Conservation (phyloP, 1,139 yeast genomes). For the Lodderomyces margitis region DNA sequence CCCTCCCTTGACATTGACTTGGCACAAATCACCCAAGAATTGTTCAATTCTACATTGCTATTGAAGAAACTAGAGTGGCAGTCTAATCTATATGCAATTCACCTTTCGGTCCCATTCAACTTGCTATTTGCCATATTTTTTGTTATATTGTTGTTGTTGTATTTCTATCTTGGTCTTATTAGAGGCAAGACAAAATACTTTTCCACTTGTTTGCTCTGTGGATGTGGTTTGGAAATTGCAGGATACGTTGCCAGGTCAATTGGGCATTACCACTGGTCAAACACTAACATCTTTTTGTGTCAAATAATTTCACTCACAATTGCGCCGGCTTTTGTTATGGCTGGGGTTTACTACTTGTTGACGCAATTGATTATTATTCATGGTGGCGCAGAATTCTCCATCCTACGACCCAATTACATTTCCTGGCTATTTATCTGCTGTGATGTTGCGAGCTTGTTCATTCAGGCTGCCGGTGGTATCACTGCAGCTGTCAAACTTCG, state of each 20-base stretch:
- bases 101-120: conserved; percentile 24
- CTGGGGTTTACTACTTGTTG: conserved; percentile 35
- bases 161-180: conserved; percentile 18
- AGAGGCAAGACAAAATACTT: conserved; percentile 70
- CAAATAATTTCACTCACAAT: conserved; percentile 36
- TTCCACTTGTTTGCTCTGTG: conserved; percentile 57
- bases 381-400: conserved; percentile 24
- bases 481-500: conserved; percentile 28
- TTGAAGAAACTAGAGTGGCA: conserved; percentile 24
- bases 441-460: conserved; percentile 30
- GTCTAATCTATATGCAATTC: conserved; percentile 34
- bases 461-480: conserved; percentile 41
- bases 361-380: conserved; percentile 33
- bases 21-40: conserved; percentile 33
- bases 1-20: conserved; percentile 13
- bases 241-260: conserved; percentile 67
- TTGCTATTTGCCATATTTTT: conserved; percentile 24
- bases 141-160: conserved; percentile 20
- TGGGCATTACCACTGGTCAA: conserved; percentile 34
- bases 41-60: conserved; percentile 32
- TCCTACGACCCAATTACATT: conserved; percentile 33
- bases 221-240: conserved; percentile 59
- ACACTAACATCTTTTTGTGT: conserved; percentile 25
- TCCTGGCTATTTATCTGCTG: conserved; percentile 36
- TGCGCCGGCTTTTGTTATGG: conserved; percentile 43